Conservation (phyloP, 2,329 filamentous ascomycete genomes). For the Cyanodermella asteris region DNA sequence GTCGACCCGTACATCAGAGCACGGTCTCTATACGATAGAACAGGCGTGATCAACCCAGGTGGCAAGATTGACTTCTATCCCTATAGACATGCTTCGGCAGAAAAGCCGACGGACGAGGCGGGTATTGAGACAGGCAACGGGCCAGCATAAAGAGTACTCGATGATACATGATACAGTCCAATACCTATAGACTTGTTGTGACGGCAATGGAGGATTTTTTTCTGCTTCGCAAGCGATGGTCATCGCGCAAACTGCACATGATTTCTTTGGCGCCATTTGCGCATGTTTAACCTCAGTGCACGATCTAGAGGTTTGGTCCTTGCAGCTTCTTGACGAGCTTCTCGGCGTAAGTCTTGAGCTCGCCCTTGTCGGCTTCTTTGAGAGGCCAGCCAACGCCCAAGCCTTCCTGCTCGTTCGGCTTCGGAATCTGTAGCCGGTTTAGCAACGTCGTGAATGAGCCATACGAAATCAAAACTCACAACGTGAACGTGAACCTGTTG, state of each 20-base stretch:
- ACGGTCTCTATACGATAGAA: slow-evolving; percentile 64
- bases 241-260: too few relatives aligned
- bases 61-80: slow-evolving; percentile 57
- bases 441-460: slow-evolving; percentile 8
- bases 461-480: slow-evolving; percentile 87
- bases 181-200: too few relatives aligned
- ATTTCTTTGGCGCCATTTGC: too few relatives aligned
- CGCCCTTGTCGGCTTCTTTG: slow-evolving; percentile 55
- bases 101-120: slow-evolving; percentile 6
- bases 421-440: slow-evolving; percentile 48
- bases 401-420: slow-evolving; percentile 67
- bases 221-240: too few relatives aligned
- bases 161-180: too few relatives aligned
- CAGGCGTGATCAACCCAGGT: slow-evolving; percentile 43
- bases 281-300: too few relatives aligned
- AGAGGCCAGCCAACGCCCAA: slow-evolving; percentile 62
- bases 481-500: slow-evolving; percentile 19
- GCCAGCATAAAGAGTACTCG: not conserved
- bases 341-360: slow-evolving; percentile 56
- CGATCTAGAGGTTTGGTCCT: too few relatives aligned
- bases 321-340: slow-evolving; percentile 83
- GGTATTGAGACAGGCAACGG: slow-evolving; percentile 5
- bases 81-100: not conserved
- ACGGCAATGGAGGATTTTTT: too few relatives aligned
- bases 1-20: slow-evolving; percentile 75